Conservation (phyloP, 495 filamentous ascomycete species). For the Aspergillus leporis region DNA sequence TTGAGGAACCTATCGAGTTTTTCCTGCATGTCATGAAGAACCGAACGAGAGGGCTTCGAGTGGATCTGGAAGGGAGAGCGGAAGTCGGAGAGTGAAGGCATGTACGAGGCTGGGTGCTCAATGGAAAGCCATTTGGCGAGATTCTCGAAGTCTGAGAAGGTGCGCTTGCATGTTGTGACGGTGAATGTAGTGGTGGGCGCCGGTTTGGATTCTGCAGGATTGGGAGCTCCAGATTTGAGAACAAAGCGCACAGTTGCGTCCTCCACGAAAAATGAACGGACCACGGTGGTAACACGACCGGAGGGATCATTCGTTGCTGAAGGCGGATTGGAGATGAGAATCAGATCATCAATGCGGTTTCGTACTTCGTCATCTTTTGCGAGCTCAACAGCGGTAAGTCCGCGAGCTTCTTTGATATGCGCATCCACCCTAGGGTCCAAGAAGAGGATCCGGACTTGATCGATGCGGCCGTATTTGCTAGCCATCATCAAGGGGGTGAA, state of each 20-base stretch:
- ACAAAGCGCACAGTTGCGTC: constrained; percentile 92
- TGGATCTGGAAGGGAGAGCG: constrained; percentile 91
- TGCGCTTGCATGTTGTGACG: constrained; percentile 92
- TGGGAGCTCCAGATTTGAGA: constrained; percentile 80
- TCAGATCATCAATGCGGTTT: constrained; percentile 92
- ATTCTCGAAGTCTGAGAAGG: constrained; percentile 87
- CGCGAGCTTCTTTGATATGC: constrained; percentile 78
- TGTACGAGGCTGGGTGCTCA: constrained; percentile 94
- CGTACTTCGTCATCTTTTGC: constrained; percentile 98
- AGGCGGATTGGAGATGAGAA: constrained; percentile 69
- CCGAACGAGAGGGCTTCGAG: constrained; percentile 82
- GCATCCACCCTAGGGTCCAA: constrained; percentile 84
- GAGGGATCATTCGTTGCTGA: constrained; percentile 55
- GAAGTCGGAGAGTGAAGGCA: constrained; percentile 76
- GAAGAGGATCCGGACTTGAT: constrained; percentile 87
- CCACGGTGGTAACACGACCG: constrained; percentile 85
- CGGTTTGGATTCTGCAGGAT: constrained; percentile 36
- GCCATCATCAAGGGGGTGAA: constrained; percentile 98
- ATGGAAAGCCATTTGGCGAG: constrained; percentile 82
- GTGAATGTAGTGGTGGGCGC: constrained; percentile 69
- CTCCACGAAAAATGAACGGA: constrained; percentile 97
- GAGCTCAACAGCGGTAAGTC: constrained; percentile 91
- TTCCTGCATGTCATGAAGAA: constrained; percentile 84
- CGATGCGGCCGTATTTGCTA: constrained; percentile 96
- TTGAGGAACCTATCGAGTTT: constrained; percentile 84